Conservation (phyloP, 225 moss, liverwort and hornwort genomes). For the Thuidium tamariscinum region DNA sequence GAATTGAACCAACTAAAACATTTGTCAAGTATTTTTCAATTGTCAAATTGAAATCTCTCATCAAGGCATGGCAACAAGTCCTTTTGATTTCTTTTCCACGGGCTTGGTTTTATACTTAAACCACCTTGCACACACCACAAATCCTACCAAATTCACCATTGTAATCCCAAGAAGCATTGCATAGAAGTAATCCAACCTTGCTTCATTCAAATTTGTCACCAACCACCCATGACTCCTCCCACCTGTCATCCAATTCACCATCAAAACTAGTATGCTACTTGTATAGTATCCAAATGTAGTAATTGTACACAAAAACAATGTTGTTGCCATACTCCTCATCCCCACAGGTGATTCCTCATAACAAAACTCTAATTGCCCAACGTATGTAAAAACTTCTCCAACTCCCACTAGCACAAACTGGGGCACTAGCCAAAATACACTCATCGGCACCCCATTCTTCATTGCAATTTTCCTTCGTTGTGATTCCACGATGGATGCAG, state of each 20-base stretch:
- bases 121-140: slow-evolving; percentile 12
- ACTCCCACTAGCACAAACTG: slow-evolving; percentile 40
- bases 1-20: no score
- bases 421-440: slow-evolving; percentile 50
- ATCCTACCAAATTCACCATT: slow-evolving; percentile 1
- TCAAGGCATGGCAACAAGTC: no score
- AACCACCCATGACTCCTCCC: background rate
- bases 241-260: slow-evolving; percentile 4
- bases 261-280: slow-evolving; percentile 27
- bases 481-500: slow-evolving; percentile 26
- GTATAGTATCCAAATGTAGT: slow-evolving; percentile 42
- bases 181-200: slow-evolving; percentile 20
- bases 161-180: slow-evolving; percentile 2
- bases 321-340: slow-evolving; percentile 47
- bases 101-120: slow-evolving; percentile 23
- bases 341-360: slow-evolving; percentile 39
- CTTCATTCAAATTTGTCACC: slow-evolving; percentile 3
- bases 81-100: no score
- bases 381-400: slow-evolving; percentile 35
- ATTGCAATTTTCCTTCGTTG: background rate
- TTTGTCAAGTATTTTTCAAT: no score
- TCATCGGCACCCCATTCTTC: background rate
- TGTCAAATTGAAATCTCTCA: background rate
- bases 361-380: slow-evolving; percentile 56
- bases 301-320: slow-evolving; percentile 32